Evolutionary conservation across 345 rosid species (phyloP).

Genomic region (Draba incana): DNA sequence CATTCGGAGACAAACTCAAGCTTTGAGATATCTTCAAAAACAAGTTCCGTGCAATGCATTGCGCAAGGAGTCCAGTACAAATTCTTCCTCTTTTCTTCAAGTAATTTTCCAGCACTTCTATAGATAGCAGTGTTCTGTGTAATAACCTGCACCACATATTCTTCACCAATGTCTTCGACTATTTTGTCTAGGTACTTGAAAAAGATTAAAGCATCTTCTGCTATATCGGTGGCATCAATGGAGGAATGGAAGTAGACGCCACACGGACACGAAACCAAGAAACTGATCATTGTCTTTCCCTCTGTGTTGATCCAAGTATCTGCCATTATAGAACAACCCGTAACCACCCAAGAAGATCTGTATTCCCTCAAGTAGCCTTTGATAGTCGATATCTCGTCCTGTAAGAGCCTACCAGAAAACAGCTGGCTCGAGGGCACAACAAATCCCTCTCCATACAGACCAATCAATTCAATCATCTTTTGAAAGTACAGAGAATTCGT

Average conservation of each 20-base stretch:
- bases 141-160: slow-evolving; percentile 70
- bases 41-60: slow-evolving; percentile 56
- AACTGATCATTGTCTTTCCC: slow-evolving; percentile 59
- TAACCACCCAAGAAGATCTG: slow-evolving; percentile 53
- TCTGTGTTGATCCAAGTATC: slow-evolving; percentile 73
- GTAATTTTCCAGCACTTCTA: slow-evolving; percentile 76
- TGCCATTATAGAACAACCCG: slow-evolving; percentile 62
- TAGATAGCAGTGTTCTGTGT: slow-evolving; percentile 57
- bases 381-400: slow-evolving; percentile 55
- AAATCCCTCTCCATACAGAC: slow-evolving; percentile 54
- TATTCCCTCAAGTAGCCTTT: slow-evolving; percentile 50
- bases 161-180: slow-evolving; percentile 82
- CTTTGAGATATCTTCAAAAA: slow-evolving; percentile 68
- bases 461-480: slow-evolving; percentile 60
- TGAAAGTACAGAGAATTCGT: slow-evolving; percentile 60
- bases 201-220: slow-evolving; percentile 57
- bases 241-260: slow-evolving; percentile 70
- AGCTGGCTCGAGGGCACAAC: slow-evolving; percentile 53
- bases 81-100: slow-evolving; percentile 73
- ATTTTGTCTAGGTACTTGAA: slow-evolving; percentile 64
- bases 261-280: slow-evolving; percentile 64
- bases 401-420: slow-evolving; percentile 53
- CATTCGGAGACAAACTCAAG: slow-evolving; percentile 67
- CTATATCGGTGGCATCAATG: slow-evolving; percentile 59
- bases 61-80: slow-evolving; percentile 87